These are phyloP conservation scores for Trichoderma oligosporum DNA, from an alignment of 2,329 filamentous ascomycete species.

Conservation along the genomic window DNA sequence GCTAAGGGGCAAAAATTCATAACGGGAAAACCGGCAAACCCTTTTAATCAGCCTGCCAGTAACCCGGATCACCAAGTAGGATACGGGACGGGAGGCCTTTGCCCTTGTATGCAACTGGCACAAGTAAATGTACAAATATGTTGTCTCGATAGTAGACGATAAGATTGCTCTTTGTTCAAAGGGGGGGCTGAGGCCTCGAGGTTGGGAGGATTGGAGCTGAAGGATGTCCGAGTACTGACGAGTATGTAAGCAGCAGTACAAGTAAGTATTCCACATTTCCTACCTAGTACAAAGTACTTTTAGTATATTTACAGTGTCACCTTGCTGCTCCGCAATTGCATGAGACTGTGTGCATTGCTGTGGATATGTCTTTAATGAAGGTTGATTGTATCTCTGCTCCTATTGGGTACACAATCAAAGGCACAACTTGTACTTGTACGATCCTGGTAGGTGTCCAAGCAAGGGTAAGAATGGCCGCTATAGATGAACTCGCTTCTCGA, in stretches of 20 bases:
- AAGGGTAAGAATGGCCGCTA: background rate
- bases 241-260: no score
- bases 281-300: background rate
- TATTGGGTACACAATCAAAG: background rate
- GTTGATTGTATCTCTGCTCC: background rate
- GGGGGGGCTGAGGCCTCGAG: constrained; percentile 6
- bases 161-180: constrained; percentile 8
- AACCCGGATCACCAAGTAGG: constrained; percentile 6
- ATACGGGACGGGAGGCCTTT: background rate
- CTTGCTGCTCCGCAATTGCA: background rate
- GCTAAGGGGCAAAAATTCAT: background rate
- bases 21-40: constrained; percentile 9
- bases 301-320: background rate
- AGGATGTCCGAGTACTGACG: no score
- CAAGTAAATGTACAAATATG: no score
- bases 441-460: no score
- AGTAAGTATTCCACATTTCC: no score
- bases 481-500: constrained; percentile 16
- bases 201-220: background rate
- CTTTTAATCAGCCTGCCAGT: background rate
- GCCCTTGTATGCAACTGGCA: background rate
- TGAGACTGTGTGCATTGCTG: constrained; percentile 5
- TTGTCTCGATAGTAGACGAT: background rate
- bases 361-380: constrained; percentile 18
- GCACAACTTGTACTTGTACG: background rate